Evolutionary conservation across 2,329 filamentous ascomycete species (phyloP).

Genomic region (Fusarium cyanostomum): DNA sequence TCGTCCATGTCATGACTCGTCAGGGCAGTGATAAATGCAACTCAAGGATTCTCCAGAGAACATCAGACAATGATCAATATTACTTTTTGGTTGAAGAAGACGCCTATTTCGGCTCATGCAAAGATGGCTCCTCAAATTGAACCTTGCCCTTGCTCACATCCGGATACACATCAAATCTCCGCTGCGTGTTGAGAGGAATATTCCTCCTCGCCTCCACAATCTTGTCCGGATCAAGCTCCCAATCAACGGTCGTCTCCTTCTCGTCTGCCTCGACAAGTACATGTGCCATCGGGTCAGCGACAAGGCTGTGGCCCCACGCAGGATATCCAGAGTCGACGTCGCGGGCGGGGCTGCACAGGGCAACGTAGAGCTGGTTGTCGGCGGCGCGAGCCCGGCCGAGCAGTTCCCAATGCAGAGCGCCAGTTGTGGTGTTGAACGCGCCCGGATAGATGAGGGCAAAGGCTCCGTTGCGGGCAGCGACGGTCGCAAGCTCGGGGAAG

Average conservation of each 20-base stretch:
- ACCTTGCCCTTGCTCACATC: conserved; percentile 77
- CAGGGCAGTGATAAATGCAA: too few relatives aligned
- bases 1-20: not conserved
- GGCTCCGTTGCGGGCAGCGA: conserved; percentile 85
- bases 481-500: conserved; percentile 91
- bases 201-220: conserved; percentile 81
- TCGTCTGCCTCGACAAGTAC: conserved; percentile 84
- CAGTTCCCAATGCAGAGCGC: conserved; percentile 89
- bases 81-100: not conserved
- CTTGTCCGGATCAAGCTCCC: conserved; percentile 72
- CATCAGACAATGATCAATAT: not conserved
- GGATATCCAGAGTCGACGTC: conserved; percentile 82
- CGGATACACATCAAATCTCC: conserved; percentile 94
- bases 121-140: conserved; percentile 45
- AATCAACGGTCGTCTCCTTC: conserved; percentile 77
- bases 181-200: conserved; percentile 85
- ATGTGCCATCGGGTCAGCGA: conserved; percentile 86
- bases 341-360: conserved; percentile 88
- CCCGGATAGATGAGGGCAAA: conserved; percentile 93
- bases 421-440: conserved; percentile 96
- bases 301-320: conserved; percentile 90
- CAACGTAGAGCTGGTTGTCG: conserved; percentile 95
- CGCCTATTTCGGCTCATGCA: conserved; percentile 14
- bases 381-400: conserved; percentile 84
- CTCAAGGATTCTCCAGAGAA: not conserved